A percentile compares a stretch with the other conserved stretches of the same genome.
Conservation (phyloP, 768 basidiomycete genomes). For the Cytidiella melzeri region DNA sequence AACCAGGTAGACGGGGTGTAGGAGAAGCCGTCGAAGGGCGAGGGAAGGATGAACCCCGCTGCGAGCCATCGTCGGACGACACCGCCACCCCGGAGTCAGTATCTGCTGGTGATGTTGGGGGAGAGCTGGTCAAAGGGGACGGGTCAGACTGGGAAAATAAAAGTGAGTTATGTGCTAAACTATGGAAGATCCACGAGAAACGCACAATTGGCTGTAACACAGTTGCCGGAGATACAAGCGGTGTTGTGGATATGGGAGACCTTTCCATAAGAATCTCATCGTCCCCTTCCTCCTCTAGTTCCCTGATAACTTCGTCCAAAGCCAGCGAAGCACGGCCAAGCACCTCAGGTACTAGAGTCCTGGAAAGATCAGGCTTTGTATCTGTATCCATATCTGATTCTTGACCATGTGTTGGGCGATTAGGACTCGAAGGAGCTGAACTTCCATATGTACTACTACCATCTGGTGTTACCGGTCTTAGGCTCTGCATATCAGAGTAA, state of each 20-base stretch:
- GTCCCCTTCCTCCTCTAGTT: slow-evolving; percentile 60
- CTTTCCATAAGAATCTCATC: slow-evolving; percentile 72
- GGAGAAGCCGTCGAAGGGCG: slow-evolving; percentile 47
- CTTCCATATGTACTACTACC: slow-evolving; percentile 30
- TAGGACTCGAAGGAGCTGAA: slow-evolving; percentile 38
- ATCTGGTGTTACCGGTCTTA: slow-evolving; percentile 55
- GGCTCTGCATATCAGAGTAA: slow-evolving; percentile 40
- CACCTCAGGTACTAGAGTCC: slow-evolving; percentile 42
- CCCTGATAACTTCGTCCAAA: slow-evolving; percentile 67
- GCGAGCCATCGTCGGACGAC: slow-evolving; percentile 52
- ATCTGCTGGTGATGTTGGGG: slow-evolving; percentile 22
- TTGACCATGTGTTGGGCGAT: slow-evolving; percentile 23
- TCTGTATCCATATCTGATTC: slow-evolving; percentile 28
- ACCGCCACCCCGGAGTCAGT: slow-evolving; percentile 67
- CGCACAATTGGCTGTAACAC: slow-evolving; percentile 12
- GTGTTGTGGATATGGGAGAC: slow-evolving; percentile 31
- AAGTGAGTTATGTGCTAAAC: slow-evolving; percentile 2
- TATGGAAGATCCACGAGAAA: slow-evolving; percentile 5
- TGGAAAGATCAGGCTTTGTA: slow-evolving; percentile 18
- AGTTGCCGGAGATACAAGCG: slow-evolving; percentile 1
- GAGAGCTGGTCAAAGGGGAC: slow-evolving; percentile 9
- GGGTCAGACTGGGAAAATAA: slow-evolving; percentile 14
- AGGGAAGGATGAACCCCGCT: slow-evolving; percentile 48
- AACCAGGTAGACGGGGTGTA: slow-evolving; percentile 62
- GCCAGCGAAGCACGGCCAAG: slow-evolving; percentile 67